Base-by-base conservation (phyloP, 768 basidiomycete species). In the Lentinus tigrinus region DNA sequence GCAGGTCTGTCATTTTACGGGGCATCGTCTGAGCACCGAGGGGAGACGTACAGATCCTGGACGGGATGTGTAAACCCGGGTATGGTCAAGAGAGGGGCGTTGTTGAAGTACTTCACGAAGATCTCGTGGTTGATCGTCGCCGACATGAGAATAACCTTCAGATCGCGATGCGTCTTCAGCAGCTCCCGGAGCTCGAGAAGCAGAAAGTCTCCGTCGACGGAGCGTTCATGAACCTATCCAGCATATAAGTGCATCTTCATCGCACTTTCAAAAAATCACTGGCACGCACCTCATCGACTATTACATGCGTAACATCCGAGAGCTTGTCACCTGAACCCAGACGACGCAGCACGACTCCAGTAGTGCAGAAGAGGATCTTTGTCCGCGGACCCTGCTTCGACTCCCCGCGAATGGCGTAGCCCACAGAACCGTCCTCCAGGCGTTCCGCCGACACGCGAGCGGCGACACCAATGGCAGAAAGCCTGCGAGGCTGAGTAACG, bases 61-160 rank as follows among this genome's bases (percentile, higher is more conserved):
- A 96, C 88, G 3, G 91, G 92, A 68, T 90, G 77, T 1, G 89
- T 82, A 63, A 85, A 84, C 1, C 95, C 95, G 3, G 93, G 92
- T 26, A 98, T 97, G 26, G 79, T 81, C 52, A 97, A 74, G 47
- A 91, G 77, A 1, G 95, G 93, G 3, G 93, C 93, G 21, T 82
- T 79, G 49, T 83, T 70, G 68, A 96, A 97, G 70, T 98, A 98
- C 55, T 82, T 79, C 47, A 87, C 76, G 64, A 94, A 95, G n/a
- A 79, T 83, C 61, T 91, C 80, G 58, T 94, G 91, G 66, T 97
- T 95, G 72, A 96, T 95, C 0, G 95, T 98, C 4, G 95, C 95
- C 31, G 91, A 93, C 94, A 97, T 97, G 46, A 96, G 79, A 21
- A 95, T 74, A 21, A 98, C 79, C 69, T 91, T 95, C 64, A 97